Conservation (phyloP, 352 stramenopile genomes). For the Phytophthora capsici region DNA sequence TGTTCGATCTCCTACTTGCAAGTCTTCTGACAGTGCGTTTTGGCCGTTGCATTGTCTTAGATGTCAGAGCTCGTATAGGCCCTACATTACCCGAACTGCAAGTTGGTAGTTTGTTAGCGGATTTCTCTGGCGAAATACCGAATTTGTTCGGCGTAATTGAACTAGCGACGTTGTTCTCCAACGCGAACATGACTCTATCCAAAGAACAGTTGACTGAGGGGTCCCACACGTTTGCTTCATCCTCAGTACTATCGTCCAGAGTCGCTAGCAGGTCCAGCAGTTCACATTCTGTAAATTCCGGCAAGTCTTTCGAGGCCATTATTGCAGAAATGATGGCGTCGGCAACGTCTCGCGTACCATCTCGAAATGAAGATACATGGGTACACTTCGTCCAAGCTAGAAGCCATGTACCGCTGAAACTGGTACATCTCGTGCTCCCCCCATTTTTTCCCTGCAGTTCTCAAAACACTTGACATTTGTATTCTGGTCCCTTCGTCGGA, state of each 20-base stretch:
- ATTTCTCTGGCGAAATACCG: neutral
- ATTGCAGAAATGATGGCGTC: conserved; percentile 9
- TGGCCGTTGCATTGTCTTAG: conserved; percentile 6
- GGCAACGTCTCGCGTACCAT: too few species aligned
- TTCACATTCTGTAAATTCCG: conserved; percentile 52
- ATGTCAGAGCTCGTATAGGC: conserved; percentile 2
- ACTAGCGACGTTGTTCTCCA: conserved; percentile 20
- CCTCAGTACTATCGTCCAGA: conserved; percentile 22
- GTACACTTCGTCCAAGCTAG: too few species aligned
- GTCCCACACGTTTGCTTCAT: conserved; percentile 4
- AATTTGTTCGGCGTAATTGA: neutral
- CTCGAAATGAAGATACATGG: too few species aligned
- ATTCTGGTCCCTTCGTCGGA: neutral
- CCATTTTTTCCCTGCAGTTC: neutral
- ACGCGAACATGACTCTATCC: conserved; percentile 13
- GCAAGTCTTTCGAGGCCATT: conserved; percentile 8
- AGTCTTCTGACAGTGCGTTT: conserved; percentile 44
- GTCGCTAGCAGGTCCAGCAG: conserved; percentile 48
- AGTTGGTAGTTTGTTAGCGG: neutral
- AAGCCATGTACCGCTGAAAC: conserved; percentile 1
- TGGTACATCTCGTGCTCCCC: conserved; percentile 8
- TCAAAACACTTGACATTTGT: conserved; percentile 12
- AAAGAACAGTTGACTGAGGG: conserved; percentile 8
- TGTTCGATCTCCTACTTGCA: conserved; percentile 55
- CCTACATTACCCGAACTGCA: neutral